Base-by-base conservation (phyloP, 2,329 filamentous ascomycete genomes). In the Pestalotiopsis sp. region DNA sequence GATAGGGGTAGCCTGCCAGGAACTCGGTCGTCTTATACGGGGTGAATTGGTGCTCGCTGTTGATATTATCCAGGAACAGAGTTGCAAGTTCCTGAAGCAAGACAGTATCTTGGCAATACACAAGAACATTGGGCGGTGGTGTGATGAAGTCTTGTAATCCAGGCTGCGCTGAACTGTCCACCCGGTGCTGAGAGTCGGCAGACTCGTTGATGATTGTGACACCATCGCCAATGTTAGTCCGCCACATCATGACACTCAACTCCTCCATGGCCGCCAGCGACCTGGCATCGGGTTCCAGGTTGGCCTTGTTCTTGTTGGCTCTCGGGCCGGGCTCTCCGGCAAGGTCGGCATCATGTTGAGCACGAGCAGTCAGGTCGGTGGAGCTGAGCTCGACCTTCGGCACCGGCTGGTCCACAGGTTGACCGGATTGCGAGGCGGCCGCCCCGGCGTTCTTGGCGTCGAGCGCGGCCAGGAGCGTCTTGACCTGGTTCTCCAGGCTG, bases 221-320 rank as follows among this genome's bases (percentile, higher is more conserved):
- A 11, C 70, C 69, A 36, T 71, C 70, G 57, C 70, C 70, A 12
- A 71, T 70, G 23, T 71, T 71, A 0, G 69, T 71, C 36, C 70
- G 58, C 70, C 70, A 71, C 23, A 71, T 58, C 70, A 71, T 71
- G 36, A 71, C 70, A 20, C 70, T 71, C 4, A 71, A 25, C 64
- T 71, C 70, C 31, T 71, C 70, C 69, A 71, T 71, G 20, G 70
- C 70, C 27, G 58, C 20, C n/a, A 69, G 63, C 5, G 70, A 71
- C 20, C 69, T 64, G 11, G 69, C 70, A 23, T 71, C 27, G 23
- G 64, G 57, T 14, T 60, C 64, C 14, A 14, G 7, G 17, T n/a
- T 23, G 12, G 27, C 45, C 25, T 56, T 49, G 45, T 13, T 20
- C 39, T 56, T 31, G 27, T 31, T 45, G 11, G 63, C 17, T 3